Percentiles rank a stretch among this genome's conserved stretches.
Conservation (phyloP, 139 green algal species). For the Trebouxia sp. region DNA sequence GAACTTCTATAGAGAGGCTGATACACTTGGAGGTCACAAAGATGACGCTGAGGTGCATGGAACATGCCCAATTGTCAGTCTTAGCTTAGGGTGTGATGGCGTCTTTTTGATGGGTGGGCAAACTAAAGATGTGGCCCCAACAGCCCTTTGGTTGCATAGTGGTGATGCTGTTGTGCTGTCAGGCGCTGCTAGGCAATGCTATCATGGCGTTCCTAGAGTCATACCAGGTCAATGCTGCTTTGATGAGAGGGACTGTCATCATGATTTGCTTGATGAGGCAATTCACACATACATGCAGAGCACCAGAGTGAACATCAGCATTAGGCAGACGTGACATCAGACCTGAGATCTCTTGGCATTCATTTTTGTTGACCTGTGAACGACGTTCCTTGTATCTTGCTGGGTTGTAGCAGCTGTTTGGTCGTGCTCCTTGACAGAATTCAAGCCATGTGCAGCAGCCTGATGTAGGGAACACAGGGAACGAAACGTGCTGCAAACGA, state of each 20-base stretch:
- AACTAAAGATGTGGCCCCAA: conserved; percentile 59
- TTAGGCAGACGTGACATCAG: conserved; percentile 32
- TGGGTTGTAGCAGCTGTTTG: no score
- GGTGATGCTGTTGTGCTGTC: conserved; percentile 85
- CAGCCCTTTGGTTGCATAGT: conserved; percentile 73
- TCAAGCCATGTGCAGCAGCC: no score
- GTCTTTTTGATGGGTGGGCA: conserved; percentile 86
- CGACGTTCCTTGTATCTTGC: background rate
- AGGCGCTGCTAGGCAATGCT: conserved; percentile 66
- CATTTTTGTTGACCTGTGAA: no score
- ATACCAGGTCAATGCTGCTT: conserved; percentile 13
- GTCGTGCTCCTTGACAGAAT: no score
- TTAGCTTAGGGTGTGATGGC: conserved; percentile 81
- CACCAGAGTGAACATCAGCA: conserved; percentile 58
- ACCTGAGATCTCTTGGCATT: no score
- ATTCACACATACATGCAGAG: background rate
- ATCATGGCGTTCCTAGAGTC: conserved; percentile 71
- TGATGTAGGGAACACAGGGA: no score
- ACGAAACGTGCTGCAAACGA: no score
- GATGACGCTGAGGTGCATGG: conserved; percentile 88
- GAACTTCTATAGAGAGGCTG: conserved; percentile 85
- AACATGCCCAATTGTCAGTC: conserved; percentile 78
- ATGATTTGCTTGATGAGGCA: background rate
- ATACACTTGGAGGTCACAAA: conserved; percentile 83
- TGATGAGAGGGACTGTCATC: background rate